Percentiles rank a stretch among this genome's conserved stretches.
Evolutionary conservation across 148 eudicot genomes (phyloP).

Genomic region (Cornus florida): DNA sequence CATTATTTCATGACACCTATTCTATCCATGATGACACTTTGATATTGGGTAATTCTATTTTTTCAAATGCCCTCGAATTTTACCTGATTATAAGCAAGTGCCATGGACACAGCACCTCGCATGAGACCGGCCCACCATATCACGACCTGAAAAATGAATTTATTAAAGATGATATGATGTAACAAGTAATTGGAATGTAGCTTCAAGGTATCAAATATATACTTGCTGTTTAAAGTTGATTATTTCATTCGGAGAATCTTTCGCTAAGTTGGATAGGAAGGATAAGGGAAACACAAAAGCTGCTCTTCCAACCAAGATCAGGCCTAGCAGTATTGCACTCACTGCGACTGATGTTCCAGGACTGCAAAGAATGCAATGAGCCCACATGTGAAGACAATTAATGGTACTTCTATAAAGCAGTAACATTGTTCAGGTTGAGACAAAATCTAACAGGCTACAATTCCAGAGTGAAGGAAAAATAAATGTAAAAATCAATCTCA

Average conservation of each 20-base stretch:
- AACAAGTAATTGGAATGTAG: background rate
- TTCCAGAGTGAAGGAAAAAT: background rate
- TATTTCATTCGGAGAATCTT: conserved; percentile 47
- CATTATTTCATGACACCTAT: background rate
- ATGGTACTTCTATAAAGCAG: background rate
- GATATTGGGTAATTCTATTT: background rate
- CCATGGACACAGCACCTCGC: conserved; percentile 98
- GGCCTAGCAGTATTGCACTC: conserved; percentile 65
- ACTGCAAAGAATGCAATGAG: conserved; percentile 40
- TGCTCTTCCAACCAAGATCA: conserved; percentile 85
- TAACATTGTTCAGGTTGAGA: background rate
- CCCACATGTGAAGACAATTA: conserved; percentile 1
- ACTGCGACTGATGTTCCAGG: conserved; percentile 73
- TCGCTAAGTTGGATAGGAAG: conserved; percentile 56
- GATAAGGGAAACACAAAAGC: conserved; percentile 88
- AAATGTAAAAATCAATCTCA: background rate
- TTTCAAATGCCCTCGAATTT: background rate
- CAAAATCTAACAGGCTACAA: background rate
- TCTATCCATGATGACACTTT: background rate
- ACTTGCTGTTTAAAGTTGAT: conserved; percentile 71
- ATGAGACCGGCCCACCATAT: conserved; percentile 99
- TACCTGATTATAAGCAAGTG: conserved; percentile 97
- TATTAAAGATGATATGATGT: background rate
- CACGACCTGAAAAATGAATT: conserved; percentile 40
- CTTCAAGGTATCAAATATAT: conserved; percentile 1